Evolutionary conservation across 345 rosid species (phyloP), one percentile per base, ranked within the genome.

Genomic region (Aurinia saxatilis): DNA sequence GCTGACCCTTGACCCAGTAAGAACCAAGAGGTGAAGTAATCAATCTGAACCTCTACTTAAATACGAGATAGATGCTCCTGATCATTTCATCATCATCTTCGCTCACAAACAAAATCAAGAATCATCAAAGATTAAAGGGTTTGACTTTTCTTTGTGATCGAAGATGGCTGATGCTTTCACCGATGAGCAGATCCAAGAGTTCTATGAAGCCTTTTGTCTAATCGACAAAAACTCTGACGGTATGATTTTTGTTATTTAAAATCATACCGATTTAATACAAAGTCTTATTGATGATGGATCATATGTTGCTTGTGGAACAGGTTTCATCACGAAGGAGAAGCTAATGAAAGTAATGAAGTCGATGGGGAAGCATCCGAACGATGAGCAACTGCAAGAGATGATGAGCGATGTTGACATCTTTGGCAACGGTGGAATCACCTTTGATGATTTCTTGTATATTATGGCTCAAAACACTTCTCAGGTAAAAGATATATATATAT

Each of bases 211-310:
- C 23, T 72, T 72, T 13, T 72, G 71, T 59, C 66, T 72, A 50
- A 72, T 72, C 15, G 75, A 72, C 71, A 72, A 72, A 72, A 61
- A 72, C 8, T 65, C 71, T 1, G 71, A 72, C 36, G 75, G 71
- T 71, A 29, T 40, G 38, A 0, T 15, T 33, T 34, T 42, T 55
- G 4, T 59, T 34, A 8, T 42, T 14, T 21, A n/a, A 23, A 23
- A 23, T 23, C 3, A 56, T 0, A 5, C 14, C 8, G 2, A 5
- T 14, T 54, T 30, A 3, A 23, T 15, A 33, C 2, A 51, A 10
- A 51, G n/a, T 1, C 11, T n/a, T 0, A n/a, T 6, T 60, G 67
- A 59, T 50, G 35, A 34, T 46, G 54, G 23, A 23, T 25, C 3
- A 14, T 49, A 16, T 36, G 38, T 7, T 31, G 13, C 35, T n/a